A percentile compares a stretch with the other conserved stretches of the same genome.
Conservation (phyloP, 495 filamentous ascomycete species). For the Oleoguttula mirabilis region DNA sequence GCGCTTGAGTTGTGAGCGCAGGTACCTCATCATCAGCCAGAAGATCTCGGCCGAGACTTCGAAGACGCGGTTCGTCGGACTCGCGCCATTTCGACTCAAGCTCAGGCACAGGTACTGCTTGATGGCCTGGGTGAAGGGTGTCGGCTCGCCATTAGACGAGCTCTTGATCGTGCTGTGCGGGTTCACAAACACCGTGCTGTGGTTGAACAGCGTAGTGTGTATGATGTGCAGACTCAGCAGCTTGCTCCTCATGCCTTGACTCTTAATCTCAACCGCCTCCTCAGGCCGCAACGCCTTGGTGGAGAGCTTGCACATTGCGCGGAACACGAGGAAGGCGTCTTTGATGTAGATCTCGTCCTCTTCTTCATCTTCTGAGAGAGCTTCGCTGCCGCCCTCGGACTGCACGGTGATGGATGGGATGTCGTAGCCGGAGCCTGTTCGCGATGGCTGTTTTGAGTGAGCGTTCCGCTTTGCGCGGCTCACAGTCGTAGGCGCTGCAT, state of each 20-base stretch:
- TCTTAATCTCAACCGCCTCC: conserved; percentile 82
- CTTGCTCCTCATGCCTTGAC: conserved; percentile 94
- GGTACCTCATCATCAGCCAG: conserved; percentile 88
- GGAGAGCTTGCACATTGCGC: conserved; percentile 93
- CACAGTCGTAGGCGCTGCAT: conserved; percentile 85
- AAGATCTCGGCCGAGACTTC: conserved; percentile 96
- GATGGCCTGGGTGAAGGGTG: conserved; percentile 84
- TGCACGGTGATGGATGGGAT: conserved; percentile 29
- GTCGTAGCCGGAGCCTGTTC: conserved; percentile 41
- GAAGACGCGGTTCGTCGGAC: conserved; percentile 80
- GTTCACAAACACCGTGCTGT: conserved; percentile 75
- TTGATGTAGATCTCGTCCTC: conserved; percentile 94
- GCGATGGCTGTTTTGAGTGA: conserved; percentile 35
- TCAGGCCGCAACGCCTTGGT: conserved; percentile 81
- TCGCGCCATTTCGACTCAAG: conserved; percentile 87
- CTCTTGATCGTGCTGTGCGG: conserved; percentile 81
- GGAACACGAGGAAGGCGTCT: conserved; percentile 92
- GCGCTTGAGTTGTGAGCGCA: conserved; percentile 94
- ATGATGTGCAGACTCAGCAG: conserved; percentile 88
- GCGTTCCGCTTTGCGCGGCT: conserved; percentile 52
- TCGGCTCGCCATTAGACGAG: conserved; percentile 70
- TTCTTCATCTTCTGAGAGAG: conserved; percentile 60
- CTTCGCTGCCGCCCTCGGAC: conserved; percentile 39
- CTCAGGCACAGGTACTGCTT: conserved; percentile 93
- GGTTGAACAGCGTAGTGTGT: conserved; percentile 85